Evolutionary conservation across 441 rosid species (phyloP).

Genomic region (Arabidopsis hybrid): DNA sequence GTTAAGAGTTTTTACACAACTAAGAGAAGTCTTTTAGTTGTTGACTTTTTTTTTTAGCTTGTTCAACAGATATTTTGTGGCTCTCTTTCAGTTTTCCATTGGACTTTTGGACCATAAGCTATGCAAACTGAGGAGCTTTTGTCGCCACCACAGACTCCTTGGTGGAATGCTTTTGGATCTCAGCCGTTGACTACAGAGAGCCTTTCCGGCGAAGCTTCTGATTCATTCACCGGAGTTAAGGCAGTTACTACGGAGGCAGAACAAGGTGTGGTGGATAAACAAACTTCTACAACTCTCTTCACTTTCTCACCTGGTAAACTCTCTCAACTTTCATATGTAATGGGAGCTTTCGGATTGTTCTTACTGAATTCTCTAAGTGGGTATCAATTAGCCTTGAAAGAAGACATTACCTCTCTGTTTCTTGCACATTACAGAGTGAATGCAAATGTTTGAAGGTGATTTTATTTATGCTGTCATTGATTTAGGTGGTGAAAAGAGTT

Average conservation of each 20-base stretch:
- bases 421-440: conserved; percentile 3
- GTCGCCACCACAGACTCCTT: conserved; percentile 56
- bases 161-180: conserved; percentile 72
- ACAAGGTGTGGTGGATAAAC: conserved; percentile 52
- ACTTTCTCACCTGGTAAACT: conserved; percentile 64
- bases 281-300: conserved; percentile 52
- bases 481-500: conserved; percentile 64
- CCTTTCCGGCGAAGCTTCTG: conserved; percentile 50
- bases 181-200: conserved; percentile 48
- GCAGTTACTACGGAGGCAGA: conserved; percentile 42
- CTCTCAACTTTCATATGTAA: conserved; percentile 5
- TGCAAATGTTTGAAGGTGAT: not conserved
- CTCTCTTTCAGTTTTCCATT: conserved; percentile 20
- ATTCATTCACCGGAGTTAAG: conserved; percentile 48
- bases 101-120: conserved; percentile 57
- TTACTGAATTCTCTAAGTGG: not conserved
- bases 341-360: not conserved
- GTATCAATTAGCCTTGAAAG: not conserved
- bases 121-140: conserved; percentile 71
- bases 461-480: not conserved
- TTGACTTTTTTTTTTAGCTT: conserved; percentile 22
- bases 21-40: conserved; percentile 12
- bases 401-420: conserved; percentile 18
- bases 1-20: not conserved
- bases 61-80: conserved; percentile 46